A percentile compares a stretch with the other conserved stretches of the same genome.
Evolutionary conservation across 2,329 filamentous ascomycete species (phyloP).

Genomic region (Penicillium sp.): DNA sequence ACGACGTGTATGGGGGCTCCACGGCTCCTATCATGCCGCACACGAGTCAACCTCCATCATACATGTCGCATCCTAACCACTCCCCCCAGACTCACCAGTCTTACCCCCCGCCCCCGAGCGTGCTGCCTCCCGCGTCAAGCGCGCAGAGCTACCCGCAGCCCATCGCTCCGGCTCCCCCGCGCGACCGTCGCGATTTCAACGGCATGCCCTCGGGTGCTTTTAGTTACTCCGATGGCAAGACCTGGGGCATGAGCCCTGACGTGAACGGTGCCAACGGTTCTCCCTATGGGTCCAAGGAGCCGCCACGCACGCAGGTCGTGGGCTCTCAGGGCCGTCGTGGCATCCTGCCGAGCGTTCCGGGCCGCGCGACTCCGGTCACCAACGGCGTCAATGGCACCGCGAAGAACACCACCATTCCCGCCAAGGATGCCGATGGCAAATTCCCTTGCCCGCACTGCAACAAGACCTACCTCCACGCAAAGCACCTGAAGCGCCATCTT

Average conservation of each 20-base stretch:
- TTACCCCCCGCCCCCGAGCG: slow-evolving; percentile 42
- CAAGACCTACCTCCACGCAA: slow-evolving; percentile 95
- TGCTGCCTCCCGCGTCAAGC: slow-evolving; percentile 64
- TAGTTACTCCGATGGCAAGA: slow-evolving; percentile 52
- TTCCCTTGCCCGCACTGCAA: slow-evolving; percentile 97
- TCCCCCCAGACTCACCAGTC: slow-evolving; percentile 39
- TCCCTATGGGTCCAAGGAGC: slow-evolving; percentile 41
- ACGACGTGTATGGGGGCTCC: slow-evolving; percentile 43
- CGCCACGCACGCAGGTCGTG: slow-evolving; percentile 71
- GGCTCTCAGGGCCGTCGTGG: slow-evolving; percentile 90
- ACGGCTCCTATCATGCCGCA: slow-evolving; percentile 43
- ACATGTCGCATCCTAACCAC: slow-evolving; percentile 40
- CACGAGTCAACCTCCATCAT: slow-evolving; percentile 40
- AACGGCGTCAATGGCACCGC: slow-evolving; percentile 57
- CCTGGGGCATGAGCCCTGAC: slow-evolving; percentile 43
- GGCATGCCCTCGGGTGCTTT: slow-evolving; percentile 70
- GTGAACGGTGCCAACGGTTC: slow-evolving; percentile 40
- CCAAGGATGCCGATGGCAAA: slow-evolving; percentile 95
- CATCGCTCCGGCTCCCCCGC: slow-evolving; percentile 66
- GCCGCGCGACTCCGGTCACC: slow-evolving; percentile 70
- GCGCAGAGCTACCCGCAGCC: slow-evolving; percentile 68
- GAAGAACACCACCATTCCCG: slow-evolving; percentile 79
- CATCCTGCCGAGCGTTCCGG: slow-evolving; percentile 85
- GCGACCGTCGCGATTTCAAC: slow-evolving; percentile 52
- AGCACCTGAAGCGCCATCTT: slow-evolving; percentile 95